phyloP scores from a whole-genome alignment of 1,284 basidiomycete genomes.

The Fomitiporia mediterranea region DNA sequence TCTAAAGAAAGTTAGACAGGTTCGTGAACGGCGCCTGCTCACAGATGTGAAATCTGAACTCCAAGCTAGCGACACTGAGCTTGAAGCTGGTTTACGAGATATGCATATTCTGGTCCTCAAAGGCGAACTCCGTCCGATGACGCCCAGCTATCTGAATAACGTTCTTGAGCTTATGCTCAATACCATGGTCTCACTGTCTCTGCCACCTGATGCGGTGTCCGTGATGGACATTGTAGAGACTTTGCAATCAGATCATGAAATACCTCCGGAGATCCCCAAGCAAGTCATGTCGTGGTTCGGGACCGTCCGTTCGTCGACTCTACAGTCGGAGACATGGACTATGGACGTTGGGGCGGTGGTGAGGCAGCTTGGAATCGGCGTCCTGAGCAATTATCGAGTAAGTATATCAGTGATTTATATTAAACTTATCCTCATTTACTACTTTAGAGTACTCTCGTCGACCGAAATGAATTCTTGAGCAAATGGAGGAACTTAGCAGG shows the following conservation, averaged over 20 bases:
- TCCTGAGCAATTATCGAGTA: constrained; percentile 64
- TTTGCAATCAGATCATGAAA: constrained; percentile 71
- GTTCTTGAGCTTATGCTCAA: constrained; percentile 74
- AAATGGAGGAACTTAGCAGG: constrained; percentile 72
- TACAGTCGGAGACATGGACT: constrained; percentile 45
- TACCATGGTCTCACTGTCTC: constrained; percentile 54
- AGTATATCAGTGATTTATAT: constrained; percentile 13
- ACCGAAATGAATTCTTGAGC: constrained; percentile 48
- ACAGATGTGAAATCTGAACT: constrained; percentile 58
- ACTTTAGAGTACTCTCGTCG: constrained; percentile 52
- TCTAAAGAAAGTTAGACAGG: neutral
- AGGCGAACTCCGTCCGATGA: constrained; percentile 65
- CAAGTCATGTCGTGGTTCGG: constrained; percentile 85
- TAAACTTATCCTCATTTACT: neutral
- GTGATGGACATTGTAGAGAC: constrained; percentile 50
- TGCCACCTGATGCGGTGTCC: constrained; percentile 44
- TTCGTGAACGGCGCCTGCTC: constrained; percentile 35
- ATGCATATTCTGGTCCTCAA: constrained; percentile 68
- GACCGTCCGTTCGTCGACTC: constrained; percentile 29
- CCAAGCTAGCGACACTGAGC: constrained; percentile 75
- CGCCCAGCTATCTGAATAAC: constrained; percentile 56
- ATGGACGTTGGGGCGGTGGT: constrained; percentile 57
- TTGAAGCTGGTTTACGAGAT: constrained; percentile 58
- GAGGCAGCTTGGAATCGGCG: constrained; percentile 64
- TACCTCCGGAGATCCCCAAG: constrained; percentile 52